These are phyloP conservation scores for Favolaschia claudopus DNA, from an alignment of 768 basidiomycete species.

Conservation along the genomic window DNA sequence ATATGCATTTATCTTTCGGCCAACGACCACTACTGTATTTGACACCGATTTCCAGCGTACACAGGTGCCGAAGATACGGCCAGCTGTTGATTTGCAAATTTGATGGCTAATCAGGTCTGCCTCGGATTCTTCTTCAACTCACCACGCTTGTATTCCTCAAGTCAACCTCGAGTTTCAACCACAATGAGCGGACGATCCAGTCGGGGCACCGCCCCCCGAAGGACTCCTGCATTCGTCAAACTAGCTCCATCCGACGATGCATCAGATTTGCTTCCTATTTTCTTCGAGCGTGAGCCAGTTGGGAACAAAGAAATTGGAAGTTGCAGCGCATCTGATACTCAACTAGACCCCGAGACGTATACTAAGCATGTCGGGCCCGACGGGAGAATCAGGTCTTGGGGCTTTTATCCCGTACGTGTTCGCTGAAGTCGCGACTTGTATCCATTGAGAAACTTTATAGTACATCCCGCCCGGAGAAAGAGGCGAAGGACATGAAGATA, in stretches of 20 bases:
- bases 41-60: too few relatives aligned
- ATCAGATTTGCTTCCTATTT: slow-evolving; percentile 21
- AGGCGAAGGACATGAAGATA: slow-evolving; percentile 18
- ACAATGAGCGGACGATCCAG: too few relatives aligned
- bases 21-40: too few relatives aligned
- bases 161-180: too few relatives aligned
- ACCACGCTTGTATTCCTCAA: too few relatives aligned
- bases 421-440: not conserved
- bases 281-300: slow-evolving; percentile 31
- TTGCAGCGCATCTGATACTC: slow-evolving; percentile 8
- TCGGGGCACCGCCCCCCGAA: too few relatives aligned
- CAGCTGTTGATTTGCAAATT: too few relatives aligned
- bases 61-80: too few relatives aligned
- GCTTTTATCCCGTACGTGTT: slow-evolving; percentile 33
- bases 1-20: too few relatives aligned
- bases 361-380: slow-evolving; percentile 23
- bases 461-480: slow-evolving; percentile 17
- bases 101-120: too few relatives aligned
- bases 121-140: too few relatives aligned
- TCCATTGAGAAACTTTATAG: slow-evolving; percentile 14
- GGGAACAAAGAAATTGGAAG: too few relatives aligned
- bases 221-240: slow-evolving; percentile 22
- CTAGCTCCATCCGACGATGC: slow-evolving; percentile 29
- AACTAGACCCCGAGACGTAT: slow-evolving; percentile 22
- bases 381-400: slow-evolving; percentile 32